Percentiles rank a stretch among this genome's conserved stretches.
phyloP scores from a whole-genome alignment of 305 asterid genomes.

The Euphrasia arctica region DNA sequence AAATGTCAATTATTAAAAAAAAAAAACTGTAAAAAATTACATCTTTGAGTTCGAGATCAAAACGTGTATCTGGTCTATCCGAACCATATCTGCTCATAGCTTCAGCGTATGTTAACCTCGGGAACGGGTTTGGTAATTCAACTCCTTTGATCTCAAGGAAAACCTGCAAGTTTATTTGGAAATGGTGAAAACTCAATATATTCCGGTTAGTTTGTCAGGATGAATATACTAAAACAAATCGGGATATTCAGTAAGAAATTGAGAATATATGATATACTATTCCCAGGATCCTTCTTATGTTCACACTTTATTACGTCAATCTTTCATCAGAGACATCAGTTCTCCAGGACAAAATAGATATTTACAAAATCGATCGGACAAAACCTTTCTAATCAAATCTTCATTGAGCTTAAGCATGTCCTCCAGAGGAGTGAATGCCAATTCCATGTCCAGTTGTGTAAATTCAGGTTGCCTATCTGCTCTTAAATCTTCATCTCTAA shows the following conservation, averaged over 20 bases:
- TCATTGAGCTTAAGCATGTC: conserved; percentile 70
- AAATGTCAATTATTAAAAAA: background rate
- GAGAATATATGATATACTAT: background rate
- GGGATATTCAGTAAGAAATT: background rate
- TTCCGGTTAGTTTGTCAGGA: conserved; percentile 9
- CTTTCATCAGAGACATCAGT: conserved; percentile 1
- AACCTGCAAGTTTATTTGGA: conserved; percentile 52
- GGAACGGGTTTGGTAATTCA: conserved; percentile 85
- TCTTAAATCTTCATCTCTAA: conserved; percentile 97
- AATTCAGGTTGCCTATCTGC: conserved; percentile 99
- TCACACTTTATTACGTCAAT: background rate
- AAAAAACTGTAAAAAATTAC: conserved; percentile 37
- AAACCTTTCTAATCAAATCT: conserved; percentile 91
- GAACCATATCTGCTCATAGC: conserved; percentile 88
- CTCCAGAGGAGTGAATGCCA: conserved; percentile 93
- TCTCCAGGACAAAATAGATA: background rate
- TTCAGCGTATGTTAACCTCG: conserved; percentile 91
- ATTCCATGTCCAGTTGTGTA: conserved; percentile 93
- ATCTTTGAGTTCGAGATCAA: conserved; percentile 77
- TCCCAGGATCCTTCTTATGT: background rate
- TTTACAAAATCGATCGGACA: conserved; percentile 16
- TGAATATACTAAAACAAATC: conserved; percentile 24
- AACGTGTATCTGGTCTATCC: conserved; percentile 88
- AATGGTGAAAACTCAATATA: conserved; percentile 13
- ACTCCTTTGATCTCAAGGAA: conserved; percentile 78